Conservation (phyloP, 2,329 filamentous ascomycete species). For the Metarhizium rileyi region DNA sequence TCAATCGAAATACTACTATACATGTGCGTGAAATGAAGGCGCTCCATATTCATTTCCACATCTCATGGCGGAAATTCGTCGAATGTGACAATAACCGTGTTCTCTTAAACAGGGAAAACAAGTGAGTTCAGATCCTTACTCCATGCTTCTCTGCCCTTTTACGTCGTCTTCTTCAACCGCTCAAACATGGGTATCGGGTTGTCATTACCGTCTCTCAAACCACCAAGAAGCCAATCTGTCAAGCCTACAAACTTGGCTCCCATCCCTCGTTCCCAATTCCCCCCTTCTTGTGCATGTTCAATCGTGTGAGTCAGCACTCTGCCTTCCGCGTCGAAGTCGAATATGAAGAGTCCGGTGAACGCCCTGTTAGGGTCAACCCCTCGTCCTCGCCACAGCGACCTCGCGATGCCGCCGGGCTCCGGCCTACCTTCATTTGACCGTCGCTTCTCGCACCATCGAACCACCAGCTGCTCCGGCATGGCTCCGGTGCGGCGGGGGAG, state of each 20-base stretch:
- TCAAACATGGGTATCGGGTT: slow-evolving; percentile 27
- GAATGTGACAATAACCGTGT: too few relatives aligned
- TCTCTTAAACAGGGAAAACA: neutral
- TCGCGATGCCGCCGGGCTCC: slow-evolving; percentile 33
- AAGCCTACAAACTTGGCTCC: slow-evolving; percentile 78
- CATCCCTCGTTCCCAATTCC: slow-evolving; percentile 72
- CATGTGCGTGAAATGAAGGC: neutral
- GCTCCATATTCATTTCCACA: neutral
- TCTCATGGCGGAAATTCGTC: neutral
- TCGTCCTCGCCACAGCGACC: slow-evolving; percentile 27
- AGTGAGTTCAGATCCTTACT: neutral
- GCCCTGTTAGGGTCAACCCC: slow-evolving; percentile 53
- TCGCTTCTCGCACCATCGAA: slow-evolving; percentile 63
- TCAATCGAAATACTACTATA: neutral
- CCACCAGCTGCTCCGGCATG: slow-evolving; percentile 70
- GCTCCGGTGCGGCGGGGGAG: slow-evolving; percentile 42
- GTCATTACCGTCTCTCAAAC: slow-evolving; percentile 38
- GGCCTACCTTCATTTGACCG: slow-evolving; percentile 9
- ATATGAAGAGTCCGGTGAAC: slow-evolving; percentile 88
- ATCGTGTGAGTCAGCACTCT: slow-evolving; percentile 82
- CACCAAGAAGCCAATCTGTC: slow-evolving; percentile 89
- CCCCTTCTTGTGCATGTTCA: slow-evolving; percentile 79
- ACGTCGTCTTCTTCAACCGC: slow-evolving; percentile 14
- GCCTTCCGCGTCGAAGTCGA: slow-evolving; percentile 86
- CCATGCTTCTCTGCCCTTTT: neutral